Base-by-base conservation (phyloP, 495 filamentous ascomycete species). In the Diplogelasinospora grovesii region DNA sequence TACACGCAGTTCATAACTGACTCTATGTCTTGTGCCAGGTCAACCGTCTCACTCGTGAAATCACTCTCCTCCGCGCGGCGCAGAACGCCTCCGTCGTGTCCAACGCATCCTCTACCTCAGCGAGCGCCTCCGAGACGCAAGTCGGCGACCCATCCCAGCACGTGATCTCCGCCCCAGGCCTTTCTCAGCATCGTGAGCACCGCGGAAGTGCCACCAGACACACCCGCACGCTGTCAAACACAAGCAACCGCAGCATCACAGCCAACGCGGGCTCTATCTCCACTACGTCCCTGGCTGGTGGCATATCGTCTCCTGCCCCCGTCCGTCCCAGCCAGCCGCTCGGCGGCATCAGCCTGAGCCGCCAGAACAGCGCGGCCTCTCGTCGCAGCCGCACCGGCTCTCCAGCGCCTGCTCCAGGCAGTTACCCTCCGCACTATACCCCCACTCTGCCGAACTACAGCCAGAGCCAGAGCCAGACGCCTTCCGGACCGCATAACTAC, bases 41-140 rank as follows among this genome's bases (percentile, higher is more conserved):
- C 31, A 96, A 96, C 64, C 86, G 88, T 32, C 75, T 96, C 37
- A 90, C 86, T 2, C 80, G 89, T 40, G 89, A 96, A 53, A 80
- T 96, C 33, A 75, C 79, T 9, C 59, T 81, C 26, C 79, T 95
- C 27, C 83, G 89, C 41, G 77, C 77, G 26, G 81, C 86, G 28
- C 83, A 86, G 46, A 87, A 86, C 49, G 80, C 83, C 10, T 89
- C 83, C 9, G 85, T 86, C 22, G 80, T 79, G 36, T 92, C 86
- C 9, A 92, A 86, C 16, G 59, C 82, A 15, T 93, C 86, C 8
- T 87, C 85, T 14, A 74, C 81, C 13, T 72, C 73, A 21, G 68
- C 68, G 15, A 64, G 63, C 39, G 60, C 60, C 23, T 66, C 65
- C 15, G 61, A 53, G 1, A 50, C 49, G 16, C 55, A 40, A 1